Percentiles rank a stretch among this genome's conserved stretches.
Conservation (phyloP, 2,329 filamentous ascomycete genomes). For the Raffaelea ambrosiae region DNA sequence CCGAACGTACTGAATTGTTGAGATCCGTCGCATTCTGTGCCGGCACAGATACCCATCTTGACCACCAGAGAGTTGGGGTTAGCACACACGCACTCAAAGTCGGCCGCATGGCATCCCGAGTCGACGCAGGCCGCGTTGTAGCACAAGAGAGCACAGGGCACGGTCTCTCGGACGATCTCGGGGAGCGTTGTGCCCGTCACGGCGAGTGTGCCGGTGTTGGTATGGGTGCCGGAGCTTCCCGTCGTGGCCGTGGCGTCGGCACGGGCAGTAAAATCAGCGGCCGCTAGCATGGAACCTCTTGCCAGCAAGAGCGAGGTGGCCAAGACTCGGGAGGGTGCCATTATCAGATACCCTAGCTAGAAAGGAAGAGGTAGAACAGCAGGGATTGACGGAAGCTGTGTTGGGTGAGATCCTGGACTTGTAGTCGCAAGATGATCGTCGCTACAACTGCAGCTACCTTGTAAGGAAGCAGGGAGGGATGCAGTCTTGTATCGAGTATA, state of each 20-base stretch:
- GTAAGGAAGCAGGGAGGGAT: too few species aligned
- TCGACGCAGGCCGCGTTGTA: constrained; percentile 13
- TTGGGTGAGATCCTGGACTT: too few species aligned
- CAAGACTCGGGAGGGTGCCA: too few species aligned
- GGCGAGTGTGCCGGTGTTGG: constrained; percentile 1
- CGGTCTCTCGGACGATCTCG: constrained; percentile 9
- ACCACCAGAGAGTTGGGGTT: constrained; percentile 15
- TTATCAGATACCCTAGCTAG: too few species aligned
- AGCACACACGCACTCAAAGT: constrained; percentile 13
- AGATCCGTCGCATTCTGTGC: constrained; percentile 10
- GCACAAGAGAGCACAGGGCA: constrained; percentile 12
- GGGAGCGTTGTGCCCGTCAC: constrained; percentile 11
- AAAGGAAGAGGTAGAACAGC: too few species aligned
- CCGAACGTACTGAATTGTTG: constrained; percentile 7
- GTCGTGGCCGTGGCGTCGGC: neutral
- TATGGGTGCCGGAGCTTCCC: neutral
- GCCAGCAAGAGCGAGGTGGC: too few species aligned
- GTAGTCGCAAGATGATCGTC: too few species aligned
- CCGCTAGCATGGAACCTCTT: too few species aligned
- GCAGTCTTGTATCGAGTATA: too few species aligned
- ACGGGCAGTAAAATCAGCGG: neutral
- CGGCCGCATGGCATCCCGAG: constrained; percentile 8
- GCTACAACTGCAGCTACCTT: too few species aligned
- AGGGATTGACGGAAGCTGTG: too few species aligned
- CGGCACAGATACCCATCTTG: constrained; percentile 15